phyloP scores from a whole-genome alignment of 306 rosid species.

The Morella rubra region DNA sequence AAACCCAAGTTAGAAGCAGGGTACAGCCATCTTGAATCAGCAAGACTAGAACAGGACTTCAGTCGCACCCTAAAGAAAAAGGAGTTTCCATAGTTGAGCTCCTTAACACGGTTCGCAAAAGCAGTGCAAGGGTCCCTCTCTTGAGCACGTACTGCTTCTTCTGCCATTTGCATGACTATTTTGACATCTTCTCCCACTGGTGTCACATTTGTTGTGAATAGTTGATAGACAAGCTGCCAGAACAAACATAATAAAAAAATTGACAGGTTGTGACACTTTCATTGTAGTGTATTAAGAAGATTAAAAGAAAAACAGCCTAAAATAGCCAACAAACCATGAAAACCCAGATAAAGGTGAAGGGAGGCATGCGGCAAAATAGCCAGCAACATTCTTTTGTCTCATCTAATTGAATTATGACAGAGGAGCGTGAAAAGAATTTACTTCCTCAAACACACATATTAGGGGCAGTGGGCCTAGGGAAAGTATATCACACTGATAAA shows the following conservation, averaged over 20 bases:
- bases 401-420: background rate
- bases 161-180: constrained; percentile 98
- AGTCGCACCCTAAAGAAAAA: constrained; percentile 80
- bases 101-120: constrained; percentile 93
- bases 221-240: constrained; percentile 90
- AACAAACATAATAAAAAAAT: constrained; percentile 24
- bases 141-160: constrained; percentile 93
- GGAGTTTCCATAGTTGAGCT: constrained; percentile 96
- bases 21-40: constrained; percentile 21
- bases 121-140: constrained; percentile 93
- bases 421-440: background rate
- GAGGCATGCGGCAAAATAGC: background rate
- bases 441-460: background rate
- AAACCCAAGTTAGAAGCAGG: constrained; percentile 30
- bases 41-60: constrained; percentile 26
- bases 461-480: background rate
- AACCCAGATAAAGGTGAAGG: background rate
- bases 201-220: constrained; percentile 72
- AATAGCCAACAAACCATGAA: background rate
- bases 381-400: background rate
- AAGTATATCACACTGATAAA: background rate
- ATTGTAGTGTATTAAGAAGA: background rate
- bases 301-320: background rate
- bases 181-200: constrained; percentile 87
- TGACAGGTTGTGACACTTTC: constrained; percentile 8